These are phyloP conservation scores for Nakazawaea siamensis DNA, from an alignment of 805 yeast species.

Conservation along the genomic window DNA sequence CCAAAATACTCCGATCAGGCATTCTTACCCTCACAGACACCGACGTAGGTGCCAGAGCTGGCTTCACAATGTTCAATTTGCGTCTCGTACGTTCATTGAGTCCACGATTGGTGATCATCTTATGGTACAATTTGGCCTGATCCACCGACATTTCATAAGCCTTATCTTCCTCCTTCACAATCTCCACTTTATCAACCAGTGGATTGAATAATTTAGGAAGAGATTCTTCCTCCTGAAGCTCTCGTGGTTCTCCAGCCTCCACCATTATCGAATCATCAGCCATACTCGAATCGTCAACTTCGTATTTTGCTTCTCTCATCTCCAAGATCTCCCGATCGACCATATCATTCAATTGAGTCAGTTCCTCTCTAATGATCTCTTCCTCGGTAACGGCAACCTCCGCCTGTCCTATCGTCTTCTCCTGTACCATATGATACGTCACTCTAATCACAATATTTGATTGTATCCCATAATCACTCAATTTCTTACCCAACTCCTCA, in stretches of 20 bases:
- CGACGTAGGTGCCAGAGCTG: slow-evolving; percentile 18
- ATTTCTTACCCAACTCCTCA: slow-evolving; percentile 15
- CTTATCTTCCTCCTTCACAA: too few relatives aligned
- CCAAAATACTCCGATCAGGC: slow-evolving; percentile 39
- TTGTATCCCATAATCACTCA: slow-evolving; percentile 18
- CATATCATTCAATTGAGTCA: slow-evolving; percentile 6
- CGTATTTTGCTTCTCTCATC: slow-evolving; percentile 5
- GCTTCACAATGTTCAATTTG: slow-evolving; percentile 6
- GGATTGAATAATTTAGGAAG: slow-evolving; percentile 7
- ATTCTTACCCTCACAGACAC: slow-evolving; percentile 44
- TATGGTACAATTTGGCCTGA: slow-evolving; percentile 47
- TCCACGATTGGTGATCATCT: slow-evolving; percentile 28
- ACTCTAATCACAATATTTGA: slow-evolving; percentile 22
- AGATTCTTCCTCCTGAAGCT: background rate
- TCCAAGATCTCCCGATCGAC: slow-evolving; percentile 8
- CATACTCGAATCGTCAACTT: background rate
- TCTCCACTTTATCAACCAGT: background rate
- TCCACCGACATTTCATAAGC: slow-evolving; percentile 37
- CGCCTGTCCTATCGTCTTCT: background rate
- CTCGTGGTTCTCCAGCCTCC: background rate
- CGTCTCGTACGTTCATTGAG: slow-evolving; percentile 6
- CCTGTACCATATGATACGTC: slow-evolving; percentile 13
- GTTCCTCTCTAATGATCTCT: background rate
- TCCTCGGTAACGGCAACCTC: background rate
- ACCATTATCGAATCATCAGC: background rate